Percentiles rank a stretch among this genome's conserved stretches.
Evolutionary conservation across 805 yeast genomes (phyloP).

Genomic region (Schwanniomyces vanrijiae): DNA sequence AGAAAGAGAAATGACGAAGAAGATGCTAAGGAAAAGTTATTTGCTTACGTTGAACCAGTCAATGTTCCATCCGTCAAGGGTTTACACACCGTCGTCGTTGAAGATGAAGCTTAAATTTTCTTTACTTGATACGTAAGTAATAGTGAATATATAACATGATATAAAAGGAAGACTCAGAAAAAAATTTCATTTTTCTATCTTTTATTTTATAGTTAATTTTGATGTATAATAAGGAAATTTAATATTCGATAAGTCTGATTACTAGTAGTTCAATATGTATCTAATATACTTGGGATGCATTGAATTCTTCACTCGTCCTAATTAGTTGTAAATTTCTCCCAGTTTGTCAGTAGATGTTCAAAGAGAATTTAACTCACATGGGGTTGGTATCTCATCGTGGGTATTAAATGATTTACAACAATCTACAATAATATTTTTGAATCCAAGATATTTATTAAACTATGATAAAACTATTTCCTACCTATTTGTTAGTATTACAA

Average conservation of each 20-base stretch:
- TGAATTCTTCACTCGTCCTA: too few species aligned
- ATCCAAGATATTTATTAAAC: not conserved
- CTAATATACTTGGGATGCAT: not conserved
- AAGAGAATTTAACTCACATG: too few species aligned
- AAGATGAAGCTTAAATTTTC: constrained; percentile 55
- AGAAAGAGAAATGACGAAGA: constrained; percentile 99
- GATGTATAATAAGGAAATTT: constrained; percentile 19
- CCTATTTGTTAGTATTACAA: not conserved
- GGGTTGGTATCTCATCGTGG: too few species aligned
- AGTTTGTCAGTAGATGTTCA: too few species aligned
- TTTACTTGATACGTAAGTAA: constrained; percentile 10
- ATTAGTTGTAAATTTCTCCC: too few species aligned
- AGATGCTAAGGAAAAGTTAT: constrained; percentile 96
- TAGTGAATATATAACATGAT: constrained; percentile 2
- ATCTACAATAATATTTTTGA: not conserved
- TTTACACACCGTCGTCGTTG: constrained; percentile 96
- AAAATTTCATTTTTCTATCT: constrained; percentile 3
- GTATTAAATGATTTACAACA: not conserved
- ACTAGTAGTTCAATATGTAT: not conserved
- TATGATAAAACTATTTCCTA: not conserved
- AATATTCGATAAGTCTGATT: constrained; percentile 2
- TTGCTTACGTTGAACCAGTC: constrained; percentile 98
- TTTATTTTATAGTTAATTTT: constrained; percentile 5
- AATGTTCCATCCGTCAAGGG: constrained; percentile 94
- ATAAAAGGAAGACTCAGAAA: not conserved